Conservation (phyloP, 140 eudicot genomes). For the Anethum foeniculum region DNA sequence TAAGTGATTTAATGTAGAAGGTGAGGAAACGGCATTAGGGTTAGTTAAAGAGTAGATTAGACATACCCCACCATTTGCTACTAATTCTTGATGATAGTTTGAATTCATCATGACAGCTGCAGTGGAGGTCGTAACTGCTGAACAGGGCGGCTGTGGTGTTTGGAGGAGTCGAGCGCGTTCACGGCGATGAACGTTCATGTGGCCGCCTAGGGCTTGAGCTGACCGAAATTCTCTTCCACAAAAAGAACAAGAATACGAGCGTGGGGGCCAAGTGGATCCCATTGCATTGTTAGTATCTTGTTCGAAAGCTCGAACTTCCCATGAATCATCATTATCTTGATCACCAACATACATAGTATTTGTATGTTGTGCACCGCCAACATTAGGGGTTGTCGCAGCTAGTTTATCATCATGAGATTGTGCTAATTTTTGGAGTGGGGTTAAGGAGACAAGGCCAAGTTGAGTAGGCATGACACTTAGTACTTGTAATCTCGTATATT, state of each 20-base stretch:
- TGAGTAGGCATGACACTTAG: conserved; percentile 22
- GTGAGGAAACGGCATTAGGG: conserved; percentile 22
- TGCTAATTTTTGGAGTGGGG: conserved; percentile 15
- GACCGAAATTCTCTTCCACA: conserved; percentile 47
- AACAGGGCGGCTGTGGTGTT: conserved; percentile 14
- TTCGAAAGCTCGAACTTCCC: conserved; percentile 48
- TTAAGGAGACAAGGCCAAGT: conserved; percentile 23
- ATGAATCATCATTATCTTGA: conserved; percentile 36
- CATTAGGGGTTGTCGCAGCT: no score
- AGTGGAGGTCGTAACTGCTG: conserved; percentile 19
- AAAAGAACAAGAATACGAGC: conserved; percentile 42
- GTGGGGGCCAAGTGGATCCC: conserved; percentile 57
- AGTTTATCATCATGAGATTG: neutral
- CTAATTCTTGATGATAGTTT: conserved; percentile 29
- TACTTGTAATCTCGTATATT: conserved; percentile 21
- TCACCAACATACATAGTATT: no score
- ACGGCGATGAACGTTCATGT: conserved; percentile 57
- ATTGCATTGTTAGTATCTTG: conserved; percentile 39
- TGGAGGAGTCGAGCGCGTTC: conserved; percentile 55
- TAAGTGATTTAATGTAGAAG: conserved; percentile 17
- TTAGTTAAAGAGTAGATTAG: conserved; percentile 39
- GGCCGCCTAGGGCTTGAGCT: conserved; percentile 64
- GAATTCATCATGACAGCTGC: conserved; percentile 32
- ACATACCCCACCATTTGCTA: conserved; percentile 42
- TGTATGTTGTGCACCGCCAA: neutral